Conservation (phyloP, 2,329 filamentous ascomycete genomes). For the Pestalotiopsis sp. region DNA sequence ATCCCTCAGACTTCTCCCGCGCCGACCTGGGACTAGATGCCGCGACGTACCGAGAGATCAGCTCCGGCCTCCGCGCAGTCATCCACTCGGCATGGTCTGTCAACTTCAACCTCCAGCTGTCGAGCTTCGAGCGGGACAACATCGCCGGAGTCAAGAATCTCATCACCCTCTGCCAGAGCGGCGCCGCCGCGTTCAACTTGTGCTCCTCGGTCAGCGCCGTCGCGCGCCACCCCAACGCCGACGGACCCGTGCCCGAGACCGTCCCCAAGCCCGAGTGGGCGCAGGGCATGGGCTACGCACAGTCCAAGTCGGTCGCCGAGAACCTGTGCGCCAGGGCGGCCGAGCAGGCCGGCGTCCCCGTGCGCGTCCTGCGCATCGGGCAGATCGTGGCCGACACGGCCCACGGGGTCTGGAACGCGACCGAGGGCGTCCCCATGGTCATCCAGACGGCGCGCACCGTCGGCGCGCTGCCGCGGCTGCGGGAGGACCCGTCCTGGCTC, state of each 20-base stretch:
- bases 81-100: constrained; percentile 59
- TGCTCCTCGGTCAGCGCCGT: constrained; percentile 53
- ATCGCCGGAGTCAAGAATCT: constrained; percentile 48
- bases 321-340: constrained; percentile 38
- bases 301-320: constrained; percentile 44
- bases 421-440: constrained; percentile 55
- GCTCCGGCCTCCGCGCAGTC: constrained; percentile 38
- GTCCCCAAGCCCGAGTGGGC: constrained; percentile 38
- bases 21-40: constrained; percentile 40
- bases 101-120: constrained; percentile 57
- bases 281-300: constrained; percentile 44
- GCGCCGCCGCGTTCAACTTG: constrained; percentile 42
- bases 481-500: constrained; percentile 47
- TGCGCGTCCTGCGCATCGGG: constrained; percentile 47
- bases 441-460: constrained; percentile 46
- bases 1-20: constrained; percentile 42
- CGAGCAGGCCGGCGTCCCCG: constrained; percentile 28
- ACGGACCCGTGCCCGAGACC: constrained; percentile 34
- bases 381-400: constrained; percentile 52
- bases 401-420: constrained; percentile 52
- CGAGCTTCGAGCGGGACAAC: constrained; percentile 50
- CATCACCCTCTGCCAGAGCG: constrained; percentile 34
- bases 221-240: constrained; percentile 28
- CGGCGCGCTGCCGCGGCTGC: constrained; percentile 45
- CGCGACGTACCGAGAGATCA: constrained; percentile 29